Percentiles rank a stretch among this genome's conserved stretches.
Evolutionary conservation across 495 filamentous ascomycete genomes (phyloP).

Genomic region (Neurospora sp.): DNA sequence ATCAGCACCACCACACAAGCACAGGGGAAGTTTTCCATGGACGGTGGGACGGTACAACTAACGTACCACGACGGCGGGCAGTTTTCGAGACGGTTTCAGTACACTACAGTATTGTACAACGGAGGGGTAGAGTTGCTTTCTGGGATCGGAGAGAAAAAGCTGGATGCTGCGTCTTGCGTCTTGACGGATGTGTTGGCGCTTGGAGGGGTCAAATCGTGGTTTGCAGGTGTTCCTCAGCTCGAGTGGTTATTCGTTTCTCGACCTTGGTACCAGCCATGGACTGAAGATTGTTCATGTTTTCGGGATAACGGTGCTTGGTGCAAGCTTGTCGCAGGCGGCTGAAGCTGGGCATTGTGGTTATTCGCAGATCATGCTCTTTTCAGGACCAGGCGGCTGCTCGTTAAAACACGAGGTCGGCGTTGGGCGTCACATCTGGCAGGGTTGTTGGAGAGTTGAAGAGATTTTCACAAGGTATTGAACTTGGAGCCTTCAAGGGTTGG

Average conservation of each 20-base stretch:
- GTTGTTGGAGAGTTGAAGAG: background rate
- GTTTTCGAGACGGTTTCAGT: background rate
- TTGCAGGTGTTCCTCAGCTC: background rate
- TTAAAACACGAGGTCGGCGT: background rate
- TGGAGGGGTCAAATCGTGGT: background rate
- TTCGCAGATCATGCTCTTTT: background rate
- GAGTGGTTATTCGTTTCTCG: background rate
- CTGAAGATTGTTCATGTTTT: background rate
- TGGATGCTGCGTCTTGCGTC: no score
- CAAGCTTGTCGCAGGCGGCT: background rate
- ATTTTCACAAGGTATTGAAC: no score
- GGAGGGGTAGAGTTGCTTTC: background rate
- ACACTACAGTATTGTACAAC: background rate
- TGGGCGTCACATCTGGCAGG: background rate
- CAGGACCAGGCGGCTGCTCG: background rate
- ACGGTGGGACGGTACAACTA: background rate
- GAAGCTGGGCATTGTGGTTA: background rate
- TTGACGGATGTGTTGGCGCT: background rate
- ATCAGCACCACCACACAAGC: background rate
- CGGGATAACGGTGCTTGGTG: background rate
- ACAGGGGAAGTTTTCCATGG: background rate
- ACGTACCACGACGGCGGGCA: background rate
- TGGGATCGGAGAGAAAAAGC: background rate
- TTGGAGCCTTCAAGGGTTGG: background rate
- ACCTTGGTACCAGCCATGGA: background rate